Percentiles rank a stretch among this genome's conserved stretches.
These are phyloP conservation scores for Scedosporium minutisporum DNA, from an alignment of 2,329 filamentous ascomycete genomes.

Conservation along the genomic window DNA sequence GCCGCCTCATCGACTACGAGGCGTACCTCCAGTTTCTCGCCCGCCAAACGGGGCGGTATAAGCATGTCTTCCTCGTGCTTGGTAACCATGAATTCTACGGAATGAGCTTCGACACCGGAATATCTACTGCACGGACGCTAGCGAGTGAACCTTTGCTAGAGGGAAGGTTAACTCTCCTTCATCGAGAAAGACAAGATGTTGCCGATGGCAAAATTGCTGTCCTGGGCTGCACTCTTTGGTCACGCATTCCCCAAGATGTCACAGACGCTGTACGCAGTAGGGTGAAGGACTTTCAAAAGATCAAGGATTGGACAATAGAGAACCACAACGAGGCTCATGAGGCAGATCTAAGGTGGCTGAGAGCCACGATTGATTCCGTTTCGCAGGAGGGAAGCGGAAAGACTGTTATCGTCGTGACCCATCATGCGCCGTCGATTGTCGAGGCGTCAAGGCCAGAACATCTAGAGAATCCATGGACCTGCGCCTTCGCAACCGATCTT, in stretches of 20 bases:
- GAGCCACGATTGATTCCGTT: constrained; percentile 3
- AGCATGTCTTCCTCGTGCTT: constrained; percentile 36
- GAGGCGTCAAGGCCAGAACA: constrained; percentile 40
- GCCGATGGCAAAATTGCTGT: constrained; percentile 33
- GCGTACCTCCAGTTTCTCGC: constrained; percentile 33
- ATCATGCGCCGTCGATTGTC: constrained; percentile 44
- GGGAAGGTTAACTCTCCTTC: constrained; percentile 31
- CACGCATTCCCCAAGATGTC: constrained; percentile 30
- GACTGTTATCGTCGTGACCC: constrained; percentile 41
- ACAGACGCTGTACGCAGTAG: constrained; percentile 28
- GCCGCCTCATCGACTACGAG: constrained; percentile 36
- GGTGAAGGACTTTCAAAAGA: constrained; percentile 44
- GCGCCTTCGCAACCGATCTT: constrained; percentile 43
- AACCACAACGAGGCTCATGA: constrained; percentile 38
- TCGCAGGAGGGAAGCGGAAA: constrained; percentile 1
- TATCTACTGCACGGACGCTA: constrained; percentile 27
- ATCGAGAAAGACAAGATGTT: constrained; percentile 27
- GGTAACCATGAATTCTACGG: constrained; percentile 48
- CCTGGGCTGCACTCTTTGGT: constrained; percentile 51
- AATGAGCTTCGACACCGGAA: constrained; percentile 24
- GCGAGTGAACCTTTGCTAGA: constrained; percentile 26
- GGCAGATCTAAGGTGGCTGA: constrained; percentile 41
- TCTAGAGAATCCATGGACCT: constrained; percentile 31
- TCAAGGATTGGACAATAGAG: constrained; percentile 38
- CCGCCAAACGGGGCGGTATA: constrained; percentile 28